phyloP scores from a whole-genome alignment of 2,329 filamentous ascomycete species.

The Pestalotiopsis fici region DNA sequence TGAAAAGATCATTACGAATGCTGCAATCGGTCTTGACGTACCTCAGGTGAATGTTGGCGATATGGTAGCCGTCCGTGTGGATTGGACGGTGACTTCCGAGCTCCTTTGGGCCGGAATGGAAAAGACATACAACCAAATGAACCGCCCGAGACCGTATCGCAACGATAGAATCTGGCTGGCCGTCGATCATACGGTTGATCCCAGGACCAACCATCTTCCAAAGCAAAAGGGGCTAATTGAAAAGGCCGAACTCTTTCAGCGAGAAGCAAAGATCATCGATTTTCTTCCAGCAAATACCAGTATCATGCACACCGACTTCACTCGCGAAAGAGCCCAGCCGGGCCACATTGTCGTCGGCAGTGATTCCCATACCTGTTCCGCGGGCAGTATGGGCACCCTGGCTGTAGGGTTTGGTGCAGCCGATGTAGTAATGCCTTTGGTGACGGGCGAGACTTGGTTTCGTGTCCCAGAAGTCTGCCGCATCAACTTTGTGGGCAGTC shows the following conservation, averaged over 20 bases:
- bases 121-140: conserved; percentile 36
- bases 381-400: conserved; percentile 39
- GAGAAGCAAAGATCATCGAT: conserved; percentile 44
- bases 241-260: conserved; percentile 33
- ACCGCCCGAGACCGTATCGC: conserved; percentile 41
- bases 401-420: conserved; percentile 45
- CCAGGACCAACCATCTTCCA: conserved; percentile 35
- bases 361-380: conserved; percentile 48
- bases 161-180: conserved; percentile 53
- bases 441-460: conserved; percentile 48
- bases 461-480: conserved; percentile 41
- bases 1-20: conserved; percentile 45
- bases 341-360: conserved; percentile 42
- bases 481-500: conserved; percentile 37
- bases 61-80: conserved; percentile 39
- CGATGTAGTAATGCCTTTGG: conserved; percentile 43
- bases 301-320: conserved; percentile 49
- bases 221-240: conserved; percentile 36
- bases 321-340: conserved; percentile 41
- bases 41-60: conserved; percentile 36
- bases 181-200: conserved; percentile 49
- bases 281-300: conserved; percentile 27
- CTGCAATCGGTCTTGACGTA: conserved; percentile 33
- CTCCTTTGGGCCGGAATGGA: conserved; percentile 40
- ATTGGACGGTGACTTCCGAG: conserved; percentile 47